These are phyloP conservation scores for Thelonectria blattea DNA, from an alignment of 2,329 filamentous ascomycete genomes.

Conservation along the genomic window DNA sequence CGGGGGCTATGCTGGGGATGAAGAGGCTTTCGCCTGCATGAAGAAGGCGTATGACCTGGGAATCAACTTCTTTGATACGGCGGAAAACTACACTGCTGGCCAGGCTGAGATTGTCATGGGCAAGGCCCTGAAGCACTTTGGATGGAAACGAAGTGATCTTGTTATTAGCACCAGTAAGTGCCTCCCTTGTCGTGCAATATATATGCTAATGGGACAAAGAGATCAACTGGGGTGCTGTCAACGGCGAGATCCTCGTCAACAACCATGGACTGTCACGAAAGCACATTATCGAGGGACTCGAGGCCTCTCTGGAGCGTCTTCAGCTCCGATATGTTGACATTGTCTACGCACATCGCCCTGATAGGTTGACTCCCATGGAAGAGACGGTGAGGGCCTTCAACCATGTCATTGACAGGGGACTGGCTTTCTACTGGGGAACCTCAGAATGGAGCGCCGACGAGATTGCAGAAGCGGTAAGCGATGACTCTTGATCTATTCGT, in stretches of 20 bases:
- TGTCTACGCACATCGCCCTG: slow-evolving; percentile 72
- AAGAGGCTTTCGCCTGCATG: slow-evolving; percentile 66
- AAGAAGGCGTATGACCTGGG: slow-evolving; percentile 66
- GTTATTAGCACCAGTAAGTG: slow-evolving; percentile 61
- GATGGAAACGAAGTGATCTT: slow-evolving; percentile 66
- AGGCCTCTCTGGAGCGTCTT: slow-evolving; percentile 62
- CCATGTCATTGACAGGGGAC: slow-evolving; percentile 70
- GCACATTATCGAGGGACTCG: slow-evolving; percentile 64
- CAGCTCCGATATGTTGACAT: slow-evolving; percentile 69
- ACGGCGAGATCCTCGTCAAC: slow-evolving; percentile 68
- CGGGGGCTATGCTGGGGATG: slow-evolving; percentile 68
- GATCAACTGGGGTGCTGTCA: slow-evolving; percentile 70
- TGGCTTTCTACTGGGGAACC: slow-evolving; percentile 69
- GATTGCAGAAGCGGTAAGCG: slow-evolving; percentile 61
- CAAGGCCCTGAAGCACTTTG: slow-evolving; percentile 64
- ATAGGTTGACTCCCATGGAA: slow-evolving; percentile 72
- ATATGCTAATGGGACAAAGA: slow-evolving; percentile 37
- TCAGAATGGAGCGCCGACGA: slow-evolving; percentile 74
- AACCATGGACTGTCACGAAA: slow-evolving; percentile 71
- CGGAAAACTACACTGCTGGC: slow-evolving; percentile 65
- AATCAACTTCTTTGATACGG: slow-evolving; percentile 69
- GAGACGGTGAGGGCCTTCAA: slow-evolving; percentile 75
- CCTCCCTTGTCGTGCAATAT: accelerated
- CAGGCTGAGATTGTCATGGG: slow-evolving; percentile 70
- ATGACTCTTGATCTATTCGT: no score